Conservation (phyloP, 139 green algal genomes). For the Coccomyxa sp. region DNA sequence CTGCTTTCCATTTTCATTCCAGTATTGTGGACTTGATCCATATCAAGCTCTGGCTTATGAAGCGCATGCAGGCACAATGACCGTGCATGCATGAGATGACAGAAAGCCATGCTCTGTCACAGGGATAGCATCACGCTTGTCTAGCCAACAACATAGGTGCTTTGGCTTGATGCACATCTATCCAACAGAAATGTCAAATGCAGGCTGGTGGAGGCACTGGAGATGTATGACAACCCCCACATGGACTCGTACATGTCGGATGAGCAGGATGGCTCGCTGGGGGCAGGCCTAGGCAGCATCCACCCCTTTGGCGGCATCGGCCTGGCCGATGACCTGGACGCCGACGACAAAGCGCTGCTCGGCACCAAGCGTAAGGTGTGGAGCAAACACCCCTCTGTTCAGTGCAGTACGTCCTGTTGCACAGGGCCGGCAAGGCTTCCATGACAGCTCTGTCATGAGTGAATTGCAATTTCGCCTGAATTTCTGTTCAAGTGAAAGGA, state of each 20-base stretch:
- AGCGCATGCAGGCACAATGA: not conserved
- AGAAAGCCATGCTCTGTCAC: not conserved
- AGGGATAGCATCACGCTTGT: not conserved
- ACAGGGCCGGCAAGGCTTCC: not conserved
- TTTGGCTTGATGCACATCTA: too few relatives aligned
- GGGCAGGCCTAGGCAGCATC: not conserved
- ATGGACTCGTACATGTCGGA: constrained; percentile 3
- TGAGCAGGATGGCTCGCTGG: not conserved
- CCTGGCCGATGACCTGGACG: not conserved
- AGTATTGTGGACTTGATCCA: too few relatives aligned
- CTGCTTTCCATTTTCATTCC: too few relatives aligned
- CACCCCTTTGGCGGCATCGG: not conserved
- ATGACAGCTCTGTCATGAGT: not conserved
- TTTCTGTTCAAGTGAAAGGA: too few relatives aligned
- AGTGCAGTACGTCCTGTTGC: not conserved
- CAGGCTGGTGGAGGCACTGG: constrained; percentile 4
- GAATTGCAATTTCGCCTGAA: not conserved
- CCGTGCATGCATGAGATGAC: not conserved
- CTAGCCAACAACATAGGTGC: not conserved
- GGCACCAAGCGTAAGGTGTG: not conserved
- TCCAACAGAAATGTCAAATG: not conserved
- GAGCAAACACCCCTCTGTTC: not conserved
- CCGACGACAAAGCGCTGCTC: not conserved
- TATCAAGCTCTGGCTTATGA: not conserved
- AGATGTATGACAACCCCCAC: constrained; percentile 4